Base-by-base conservation (phyloP, 345 rosid genomes). In the Pistacia atlantica region DNA sequence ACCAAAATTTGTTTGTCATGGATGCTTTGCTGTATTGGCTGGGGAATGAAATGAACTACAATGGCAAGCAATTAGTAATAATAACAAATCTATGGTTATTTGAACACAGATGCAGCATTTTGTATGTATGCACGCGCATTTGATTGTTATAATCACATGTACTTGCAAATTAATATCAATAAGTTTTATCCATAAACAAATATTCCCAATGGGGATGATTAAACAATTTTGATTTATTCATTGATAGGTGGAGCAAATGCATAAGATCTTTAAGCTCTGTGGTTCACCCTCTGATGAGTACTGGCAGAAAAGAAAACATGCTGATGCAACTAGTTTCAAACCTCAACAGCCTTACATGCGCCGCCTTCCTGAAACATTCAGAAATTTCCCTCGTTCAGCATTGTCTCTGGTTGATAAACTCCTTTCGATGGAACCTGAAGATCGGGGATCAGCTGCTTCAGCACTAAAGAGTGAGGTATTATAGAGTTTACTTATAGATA, bases 221-320 rank as follows among this genome's bases (percentile, higher is more conserved):
- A 45, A 22, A 25, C 20, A 57, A 22, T 2, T 65, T 18, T 4
- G 25, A 54, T n/a, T 25, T 5, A 22, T 28, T 18, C 33, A 42
- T 62, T 77, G 58, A 13, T 75, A 94, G 98, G 98, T 97, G 80
- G 99, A 97, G 87, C 98, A 97, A 79, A 83, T 94, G 88, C 99
- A 97, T 73, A 97, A 94, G 86, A 94, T 94, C 58, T 91, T 92
- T 75, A 97, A 97, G 90, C 93, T 97, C 33, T 97, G 98, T 8
- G 97, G 99, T 75, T 92, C 98, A 3, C 92, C 97, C 14, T 81
- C 90, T 0, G 98, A 90, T 65, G 92, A 84, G 14, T 97, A 87
- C 77, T 97, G 99, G 99, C 78, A 66, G 78, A 92, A 83, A 16
- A 86, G 86, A 67, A 90, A 87, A 77, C 75, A 87, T 48, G 92